Conservation (phyloP, 164 flowering plant genomes). For the Cinnamomum chago region DNA sequence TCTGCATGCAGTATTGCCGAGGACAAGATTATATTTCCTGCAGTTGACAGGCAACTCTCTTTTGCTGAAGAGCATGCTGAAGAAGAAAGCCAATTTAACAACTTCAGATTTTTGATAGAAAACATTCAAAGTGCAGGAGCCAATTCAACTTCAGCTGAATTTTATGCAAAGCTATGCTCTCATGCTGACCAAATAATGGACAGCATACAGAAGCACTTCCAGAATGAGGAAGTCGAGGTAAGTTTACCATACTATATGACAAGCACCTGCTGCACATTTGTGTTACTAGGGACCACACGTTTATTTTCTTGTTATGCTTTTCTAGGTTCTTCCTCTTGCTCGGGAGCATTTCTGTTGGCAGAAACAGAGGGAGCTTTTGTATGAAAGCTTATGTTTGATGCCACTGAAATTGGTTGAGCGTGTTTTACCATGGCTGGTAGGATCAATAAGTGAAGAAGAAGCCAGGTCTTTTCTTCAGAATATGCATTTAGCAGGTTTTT, state of each 20-base stretch:
- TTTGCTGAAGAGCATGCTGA: slow-evolving; percentile 88
- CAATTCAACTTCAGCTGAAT: slow-evolving; percentile 59
- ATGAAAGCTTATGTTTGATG: slow-evolving; percentile 86
- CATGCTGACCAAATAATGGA: slow-evolving; percentile 87
- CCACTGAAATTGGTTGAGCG: slow-evolving; percentile 83
- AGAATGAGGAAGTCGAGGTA: slow-evolving; percentile 83
- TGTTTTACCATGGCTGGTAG: slow-evolving; percentile 89
- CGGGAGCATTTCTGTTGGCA: slow-evolving; percentile 58
- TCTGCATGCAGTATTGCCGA: slow-evolving; percentile 84
- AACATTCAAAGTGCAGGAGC: slow-evolving; percentile 74
- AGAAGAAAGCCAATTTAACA: slow-evolving; percentile 78
- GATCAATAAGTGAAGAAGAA: slow-evolving; percentile 62
- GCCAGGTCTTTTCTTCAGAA: slow-evolving; percentile 71
- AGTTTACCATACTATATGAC: slow-evolving; percentile 8
- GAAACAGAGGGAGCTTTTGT: slow-evolving; percentile 76
- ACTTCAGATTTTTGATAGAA: slow-evolving; percentile 77
- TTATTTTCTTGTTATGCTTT: slow-evolving; percentile 6
- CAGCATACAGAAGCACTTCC: slow-evolving; percentile 72
- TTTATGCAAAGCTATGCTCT: slow-evolving; percentile 60
- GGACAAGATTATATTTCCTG: slow-evolving; percentile 94
- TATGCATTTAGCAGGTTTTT: slow-evolving; percentile 80
- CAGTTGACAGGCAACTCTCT: slow-evolving; percentile 78
- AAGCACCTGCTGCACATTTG: not conserved
- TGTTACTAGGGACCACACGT: not conserved
- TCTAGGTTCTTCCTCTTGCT: slow-evolving; percentile 90